These are phyloP conservation scores for Trichoderma gamsii DNA, from an alignment of 495 filamentous ascomycete genomes.

Conservation along the genomic window DNA sequence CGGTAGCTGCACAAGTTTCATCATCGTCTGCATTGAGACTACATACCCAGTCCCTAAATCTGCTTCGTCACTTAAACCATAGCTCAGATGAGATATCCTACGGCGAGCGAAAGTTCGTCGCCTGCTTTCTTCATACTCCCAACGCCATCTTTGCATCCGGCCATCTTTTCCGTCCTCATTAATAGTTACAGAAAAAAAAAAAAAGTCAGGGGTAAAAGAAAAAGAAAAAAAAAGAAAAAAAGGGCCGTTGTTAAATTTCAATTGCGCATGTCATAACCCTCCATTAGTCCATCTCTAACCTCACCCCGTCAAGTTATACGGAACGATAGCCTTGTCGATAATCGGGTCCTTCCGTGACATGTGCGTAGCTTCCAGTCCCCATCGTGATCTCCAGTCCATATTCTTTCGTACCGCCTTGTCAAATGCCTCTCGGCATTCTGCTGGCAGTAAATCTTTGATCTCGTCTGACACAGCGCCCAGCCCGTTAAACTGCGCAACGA, in stretches of 20 bases:
- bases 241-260: not conserved
- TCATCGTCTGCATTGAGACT: not conserved
- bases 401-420: constrained; percentile 56
- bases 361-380: constrained; percentile 56
- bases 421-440: constrained; percentile 65
- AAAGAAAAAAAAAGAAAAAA: not conserved
- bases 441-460: constrained; percentile 60
- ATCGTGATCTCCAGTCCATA: constrained; percentile 63
- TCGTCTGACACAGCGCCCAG: constrained; percentile 60
- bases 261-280: not conserved
- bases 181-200: not conserved
- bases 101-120: not conserved
- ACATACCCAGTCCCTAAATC: not conserved
- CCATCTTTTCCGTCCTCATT: not conserved
- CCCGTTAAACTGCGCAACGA: constrained; percentile 57
- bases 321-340: constrained; percentile 52
- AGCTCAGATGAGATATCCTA: not conserved
- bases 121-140: constrained; percentile 11
- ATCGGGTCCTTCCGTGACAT: constrained; percentile 38
- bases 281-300: not conserved
- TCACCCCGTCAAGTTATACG: constrained; percentile 31
- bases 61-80: not conserved
- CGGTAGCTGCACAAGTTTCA: not conserved
- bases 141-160: constrained; percentile 14
- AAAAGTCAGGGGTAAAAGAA: not conserved